Conservation (phyloP, 2,329 filamentous ascomycete species). For the Trichoderma guizhouense region DNA sequence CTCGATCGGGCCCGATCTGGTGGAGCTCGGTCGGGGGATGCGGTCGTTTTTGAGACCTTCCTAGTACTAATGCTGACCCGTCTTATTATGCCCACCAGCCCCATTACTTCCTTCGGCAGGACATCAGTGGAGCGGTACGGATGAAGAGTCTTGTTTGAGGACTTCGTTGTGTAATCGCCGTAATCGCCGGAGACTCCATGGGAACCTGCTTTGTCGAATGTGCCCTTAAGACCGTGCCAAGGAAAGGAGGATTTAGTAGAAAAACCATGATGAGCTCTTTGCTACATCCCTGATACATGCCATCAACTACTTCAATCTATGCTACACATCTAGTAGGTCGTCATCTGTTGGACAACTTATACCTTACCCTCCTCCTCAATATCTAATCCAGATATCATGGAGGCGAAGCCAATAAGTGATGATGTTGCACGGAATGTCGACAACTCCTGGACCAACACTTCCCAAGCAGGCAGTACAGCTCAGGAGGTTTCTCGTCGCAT, state of each 20-base stretch:
- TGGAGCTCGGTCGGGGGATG: too few species aligned
- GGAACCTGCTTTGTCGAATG: neutral
- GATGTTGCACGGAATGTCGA: neutral
- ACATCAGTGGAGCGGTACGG: neutral
- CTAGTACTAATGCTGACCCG: neutral
- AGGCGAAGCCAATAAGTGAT: neutral
- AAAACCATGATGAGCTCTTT: neutral
- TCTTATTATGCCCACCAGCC: neutral
- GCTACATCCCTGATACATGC: neutral
- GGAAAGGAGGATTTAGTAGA: neutral
- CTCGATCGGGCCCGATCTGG: too few species aligned
- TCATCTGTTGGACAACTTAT: neutral
- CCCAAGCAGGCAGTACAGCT: neutral
- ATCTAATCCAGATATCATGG: neutral
- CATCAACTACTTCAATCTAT: neutral
- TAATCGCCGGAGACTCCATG: neutral
- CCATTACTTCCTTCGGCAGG: neutral
- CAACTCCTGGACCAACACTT: neutral
- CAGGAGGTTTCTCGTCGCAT: slow-evolving; percentile 19
- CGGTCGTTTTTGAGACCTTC: too few species aligned
- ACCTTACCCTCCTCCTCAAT: neutral
- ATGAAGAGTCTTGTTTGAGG: neutral
- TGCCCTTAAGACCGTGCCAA: neutral
- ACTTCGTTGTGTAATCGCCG: neutral
- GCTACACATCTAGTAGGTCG: neutral